A percentile compares a stretch with the other conserved stretches of the same genome.
Evolutionary conservation across 352 stramenopile genomes (phyloP).

Genomic region (Pythium rhizo-oryzae): DNA sequence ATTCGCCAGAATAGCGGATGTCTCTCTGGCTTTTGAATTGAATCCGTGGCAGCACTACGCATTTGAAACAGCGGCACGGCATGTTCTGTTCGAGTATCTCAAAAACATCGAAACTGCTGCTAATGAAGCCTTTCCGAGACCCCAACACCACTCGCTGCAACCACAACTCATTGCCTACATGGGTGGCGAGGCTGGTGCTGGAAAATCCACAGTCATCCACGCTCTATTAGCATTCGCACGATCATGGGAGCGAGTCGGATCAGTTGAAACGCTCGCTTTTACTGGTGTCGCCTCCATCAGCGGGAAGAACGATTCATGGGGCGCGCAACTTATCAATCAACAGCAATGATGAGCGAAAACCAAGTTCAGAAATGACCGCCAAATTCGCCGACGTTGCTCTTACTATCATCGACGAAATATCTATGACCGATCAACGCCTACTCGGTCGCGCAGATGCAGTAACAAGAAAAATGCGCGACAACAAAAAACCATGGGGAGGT

Average conservation of each 20-base stretch:
- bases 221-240: constrained; percentile 1
- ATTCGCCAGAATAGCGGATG: constrained; percentile 1
- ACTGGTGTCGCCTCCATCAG: background rate
- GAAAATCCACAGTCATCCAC: constrained; percentile 5
- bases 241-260: constrained; percentile 1
- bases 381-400: constrained; percentile 3
- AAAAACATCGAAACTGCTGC: background rate
- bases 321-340: constrained; percentile 8
- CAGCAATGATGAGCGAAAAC: background rate
- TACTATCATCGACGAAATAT: constrained; percentile 8
- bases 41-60: constrained; percentile 15
- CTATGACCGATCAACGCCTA: constrained; percentile 4
- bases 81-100: constrained; percentile 11
- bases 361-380: background rate
- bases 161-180: background rate
- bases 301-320: constrained; percentile 5
- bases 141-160: background rate
- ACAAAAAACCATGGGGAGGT: background rate
- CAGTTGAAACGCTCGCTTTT: constrained; percentile 7
- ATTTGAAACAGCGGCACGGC: constrained; percentile 1
- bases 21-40: constrained; percentile 7
- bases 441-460: background rate
- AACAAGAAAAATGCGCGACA: background rate
- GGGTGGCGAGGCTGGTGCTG: constrained; percentile 5
- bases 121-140: background rate